Conservation (phyloP, 2,329 filamentous ascomycete genomes). For the Xylaria multiplex region DNA sequence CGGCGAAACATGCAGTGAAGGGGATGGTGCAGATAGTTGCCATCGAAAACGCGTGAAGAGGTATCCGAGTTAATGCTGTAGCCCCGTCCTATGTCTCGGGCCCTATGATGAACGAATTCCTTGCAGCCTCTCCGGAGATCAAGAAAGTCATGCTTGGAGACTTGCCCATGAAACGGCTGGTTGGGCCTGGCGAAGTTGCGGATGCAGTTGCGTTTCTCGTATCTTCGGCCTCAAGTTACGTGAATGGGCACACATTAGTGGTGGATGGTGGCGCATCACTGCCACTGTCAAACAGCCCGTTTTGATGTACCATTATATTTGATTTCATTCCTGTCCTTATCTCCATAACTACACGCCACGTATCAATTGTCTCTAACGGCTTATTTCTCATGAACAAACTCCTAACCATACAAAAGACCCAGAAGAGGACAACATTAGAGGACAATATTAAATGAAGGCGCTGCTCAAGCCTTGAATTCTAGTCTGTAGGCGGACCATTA, state of each 20-base stretch:
- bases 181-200: slow-evolving; percentile 32
- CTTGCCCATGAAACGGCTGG: slow-evolving; percentile 34
- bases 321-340: background rate
- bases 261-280: slow-evolving; percentile 38
- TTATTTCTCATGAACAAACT: no score
- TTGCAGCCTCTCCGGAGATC: slow-evolving; percentile 33
- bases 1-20: slow-evolving; percentile 39
- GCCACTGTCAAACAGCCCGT: slow-evolving; percentile 34
- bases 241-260: slow-evolving; percentile 39
- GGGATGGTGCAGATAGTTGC: slow-evolving; percentile 40
- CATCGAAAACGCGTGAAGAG: slow-evolving; percentile 32
- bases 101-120: slow-evolving; percentile 36
- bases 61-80: slow-evolving; percentile 26
- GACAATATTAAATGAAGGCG: no score
- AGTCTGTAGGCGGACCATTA: no score
- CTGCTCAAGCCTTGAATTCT: no score
- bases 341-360: no score
- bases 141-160: slow-evolving; percentile 37
- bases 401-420: no score
- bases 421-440: no score
- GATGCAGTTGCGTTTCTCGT: slow-evolving; percentile 39
- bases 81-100: slow-evolving; percentile 38
- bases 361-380: no score
- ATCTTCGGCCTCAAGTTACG: slow-evolving; percentile 39
- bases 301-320: slow-evolving; percentile 16